These are phyloP conservation scores for Paradendryphiella salina DNA, from an alignment of 2,329 filamentous ascomycete genomes.

Conservation along the genomic window DNA sequence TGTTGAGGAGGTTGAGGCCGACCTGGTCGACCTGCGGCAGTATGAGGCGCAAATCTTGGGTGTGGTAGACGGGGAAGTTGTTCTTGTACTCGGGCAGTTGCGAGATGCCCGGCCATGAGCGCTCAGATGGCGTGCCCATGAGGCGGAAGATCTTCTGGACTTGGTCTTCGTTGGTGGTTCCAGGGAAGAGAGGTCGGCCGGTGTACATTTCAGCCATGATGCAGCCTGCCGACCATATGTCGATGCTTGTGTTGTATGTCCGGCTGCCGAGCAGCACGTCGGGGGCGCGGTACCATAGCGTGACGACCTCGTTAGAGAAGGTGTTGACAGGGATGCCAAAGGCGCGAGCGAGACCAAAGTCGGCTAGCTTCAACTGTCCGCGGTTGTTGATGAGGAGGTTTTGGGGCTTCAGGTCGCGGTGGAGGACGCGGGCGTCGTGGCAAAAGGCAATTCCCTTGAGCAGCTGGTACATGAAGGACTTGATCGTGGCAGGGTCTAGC, in stretches of 20 bases:
- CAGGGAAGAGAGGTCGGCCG: slow-evolving; percentile 90
- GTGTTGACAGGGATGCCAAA: slow-evolving; percentile 98
- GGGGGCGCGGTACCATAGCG: slow-evolving; percentile 94
- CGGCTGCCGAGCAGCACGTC: slow-evolving; percentile 91
- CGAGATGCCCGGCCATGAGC: slow-evolving; percentile 92
- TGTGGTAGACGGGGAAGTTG: slow-evolving; percentile 91
- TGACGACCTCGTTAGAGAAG: slow-evolving; percentile 97
- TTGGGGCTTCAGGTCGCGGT: slow-evolving; percentile 94
- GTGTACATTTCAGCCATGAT: slow-evolving; percentile 99
- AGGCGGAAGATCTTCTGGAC: slow-evolving; percentile 95
- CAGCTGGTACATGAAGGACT: slow-evolving; percentile 98
- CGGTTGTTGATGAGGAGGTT: slow-evolving; percentile 94
- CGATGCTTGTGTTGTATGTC: slow-evolving; percentile 99
- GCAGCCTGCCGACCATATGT: slow-evolving; percentile 98
- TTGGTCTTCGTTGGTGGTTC: slow-evolving; percentile 98
- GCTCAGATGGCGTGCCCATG: slow-evolving; percentile 96
- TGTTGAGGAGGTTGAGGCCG: slow-evolving; percentile 82
- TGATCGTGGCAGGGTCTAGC: slow-evolving; percentile 87
- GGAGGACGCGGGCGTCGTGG: slow-evolving; percentile 93
- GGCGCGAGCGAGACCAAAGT: slow-evolving; percentile 90
- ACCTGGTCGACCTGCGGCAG: slow-evolving; percentile 86
- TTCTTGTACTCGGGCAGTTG: slow-evolving; percentile 97
- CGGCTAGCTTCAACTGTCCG: slow-evolving; percentile 86
- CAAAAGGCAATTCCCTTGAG: slow-evolving; percentile 96
- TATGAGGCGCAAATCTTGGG: slow-evolving; percentile 84